Evolutionary conservation across 2,329 filamentous ascomycete genomes (phyloP), one percentile per base, ranked within the genome.

Genomic region (Cytospora piceae): DNA sequence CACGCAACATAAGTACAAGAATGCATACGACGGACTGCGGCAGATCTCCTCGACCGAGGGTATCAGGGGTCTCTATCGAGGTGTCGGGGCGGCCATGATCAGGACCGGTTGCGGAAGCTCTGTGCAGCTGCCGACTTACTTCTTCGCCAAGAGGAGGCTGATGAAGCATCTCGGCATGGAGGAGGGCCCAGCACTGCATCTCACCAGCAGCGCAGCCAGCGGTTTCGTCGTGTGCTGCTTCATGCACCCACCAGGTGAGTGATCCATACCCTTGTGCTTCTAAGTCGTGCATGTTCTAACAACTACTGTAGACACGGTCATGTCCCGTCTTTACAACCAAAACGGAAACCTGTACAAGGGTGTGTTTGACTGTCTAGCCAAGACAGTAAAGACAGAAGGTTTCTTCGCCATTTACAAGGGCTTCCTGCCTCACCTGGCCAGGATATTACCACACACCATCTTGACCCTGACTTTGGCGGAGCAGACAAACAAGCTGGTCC

Each of bases 271-370:
- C 17, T 6, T 51, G 32, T 22, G 27, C 27, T 29, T 24, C 29
- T 20, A 37, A 63, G 34, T 8, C 11, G n/a, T 22, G 9, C 46
- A 24, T 22, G 24, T 42, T 53, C 49, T 46, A 60, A 72, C 67
- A 17, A 61, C 51, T 15, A 42, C 4, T 24, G 56, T 68, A 86
- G 95, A 99, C 77, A 99, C 95, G 6, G 92, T 99, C 79, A 99
- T 99, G 95, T 95, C 93, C 68, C 90, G 95, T 69, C 90, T 99
- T 83, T 99, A 99, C 83, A 99, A 99, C 82, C 95, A 99, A 78
- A 96, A 94, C 68, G 95, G 95, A 61, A 96, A 97, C 76, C 85
- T 99, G n/a, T 99, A 99, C 83, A 89, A 86, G 71, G 91, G 94
- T 66, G 92, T 96, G 5, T 91, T 96, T 69, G 95, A 99, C 79